Conservation (phyloP, 106 monocot genomes). For the Amphibolis antarctica region DNA sequence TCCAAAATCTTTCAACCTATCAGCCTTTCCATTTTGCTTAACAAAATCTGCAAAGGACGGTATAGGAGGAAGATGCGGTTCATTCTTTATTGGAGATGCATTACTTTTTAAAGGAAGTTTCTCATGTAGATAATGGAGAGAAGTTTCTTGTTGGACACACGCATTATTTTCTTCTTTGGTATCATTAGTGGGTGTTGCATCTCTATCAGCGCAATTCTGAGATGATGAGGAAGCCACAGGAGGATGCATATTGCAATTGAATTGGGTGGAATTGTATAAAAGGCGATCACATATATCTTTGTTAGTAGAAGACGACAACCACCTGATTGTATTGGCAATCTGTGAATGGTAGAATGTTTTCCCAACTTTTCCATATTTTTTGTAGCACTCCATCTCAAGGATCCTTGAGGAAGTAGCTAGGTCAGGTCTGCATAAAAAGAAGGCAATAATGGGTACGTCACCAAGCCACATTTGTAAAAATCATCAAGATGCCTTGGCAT, state of each 20-base stretch:
- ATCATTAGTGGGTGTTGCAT: neutral
- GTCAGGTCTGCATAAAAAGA: neutral
- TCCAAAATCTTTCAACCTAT: neutral
- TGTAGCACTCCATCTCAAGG: conserved; percentile 76
- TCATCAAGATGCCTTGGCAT: neutral
- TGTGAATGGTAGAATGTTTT: conserved; percentile 84
- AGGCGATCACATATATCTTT: conserved; percentile 49
- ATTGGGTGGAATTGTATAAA: neutral
- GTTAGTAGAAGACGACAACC: conserved; percentile 48
- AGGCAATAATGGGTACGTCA: neutral
- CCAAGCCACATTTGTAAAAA: neutral
- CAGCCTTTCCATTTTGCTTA: neutral
- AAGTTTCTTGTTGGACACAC: neutral
- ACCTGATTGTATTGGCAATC: conserved; percentile 62
- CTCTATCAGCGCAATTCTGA: neutral
- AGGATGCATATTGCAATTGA: neutral
- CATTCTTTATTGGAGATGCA: neutral
- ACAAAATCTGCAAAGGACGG: conserved; percentile 1
- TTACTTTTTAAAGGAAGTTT: neutral
- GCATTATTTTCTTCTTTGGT: neutral
- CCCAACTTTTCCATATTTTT: conserved; percentile 62
- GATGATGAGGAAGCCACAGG: neutral
- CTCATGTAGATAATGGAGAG: neutral
- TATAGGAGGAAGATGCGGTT: neutral
- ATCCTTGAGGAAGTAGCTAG: conserved; percentile 12